phyloP scores from a whole-genome alignment of 2,329 filamentous ascomycete species.

The Paecilomyces formosus region DNA sequence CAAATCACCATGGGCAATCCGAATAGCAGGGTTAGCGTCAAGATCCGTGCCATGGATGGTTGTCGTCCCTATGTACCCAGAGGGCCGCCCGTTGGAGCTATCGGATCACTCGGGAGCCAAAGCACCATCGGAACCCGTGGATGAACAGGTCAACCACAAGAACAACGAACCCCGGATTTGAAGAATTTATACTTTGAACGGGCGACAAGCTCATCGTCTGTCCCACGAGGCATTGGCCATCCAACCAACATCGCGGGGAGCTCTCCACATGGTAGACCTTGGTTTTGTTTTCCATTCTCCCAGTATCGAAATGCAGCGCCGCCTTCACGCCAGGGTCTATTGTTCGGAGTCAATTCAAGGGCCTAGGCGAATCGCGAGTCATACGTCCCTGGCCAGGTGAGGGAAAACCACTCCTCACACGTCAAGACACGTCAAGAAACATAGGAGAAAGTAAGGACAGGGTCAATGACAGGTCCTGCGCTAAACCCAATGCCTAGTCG shows the following conservation, averaged over 20 bases:
- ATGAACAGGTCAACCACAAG: background rate
- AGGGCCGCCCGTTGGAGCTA: background rate
- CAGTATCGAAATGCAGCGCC: background rate
- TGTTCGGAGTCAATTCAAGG: background rate
- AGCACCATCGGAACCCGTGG: background rate
- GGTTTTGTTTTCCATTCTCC: background rate
- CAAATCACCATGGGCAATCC: background rate
- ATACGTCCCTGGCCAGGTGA: background rate
- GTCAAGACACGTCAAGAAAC: conserved; percentile 13
- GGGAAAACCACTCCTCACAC: conserved; percentile 9
- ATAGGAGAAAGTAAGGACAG: conserved; percentile 2
- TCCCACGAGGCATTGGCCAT: background rate
- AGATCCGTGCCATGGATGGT: background rate
- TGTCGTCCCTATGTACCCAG: background rate
- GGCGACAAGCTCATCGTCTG: background rate
- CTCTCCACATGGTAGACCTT: background rate
- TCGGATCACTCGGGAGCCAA: background rate
- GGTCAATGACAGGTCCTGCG: background rate
- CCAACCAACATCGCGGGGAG: background rate
- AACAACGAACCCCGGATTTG: background rate
- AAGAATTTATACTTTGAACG: background rate
- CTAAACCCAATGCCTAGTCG: background rate
- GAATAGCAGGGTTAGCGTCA: background rate
- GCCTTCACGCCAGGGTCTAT: background rate
- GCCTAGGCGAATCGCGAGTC: background rate